phyloP scores from a whole-genome alignment of 805 yeast genomes.

The Kodamaea hsintzibuensis region DNA sequence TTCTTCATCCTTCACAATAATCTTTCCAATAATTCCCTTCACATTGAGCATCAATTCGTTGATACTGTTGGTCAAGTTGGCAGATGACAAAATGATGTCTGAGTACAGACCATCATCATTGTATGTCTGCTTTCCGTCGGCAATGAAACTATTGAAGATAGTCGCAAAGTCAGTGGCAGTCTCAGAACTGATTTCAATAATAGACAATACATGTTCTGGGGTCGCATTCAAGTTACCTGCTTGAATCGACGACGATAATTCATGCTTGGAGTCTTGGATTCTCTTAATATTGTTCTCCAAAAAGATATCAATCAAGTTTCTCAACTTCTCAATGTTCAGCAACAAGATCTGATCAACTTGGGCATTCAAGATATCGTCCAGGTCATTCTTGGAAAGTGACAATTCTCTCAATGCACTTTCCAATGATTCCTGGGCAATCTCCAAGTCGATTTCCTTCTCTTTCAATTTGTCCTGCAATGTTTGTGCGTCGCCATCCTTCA shows the following conservation, averaged over 20 bases:
- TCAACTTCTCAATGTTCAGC: conserved; percentile 50
- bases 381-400: conserved; percentile 49
- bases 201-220: conserved; percentile 64
- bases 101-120: conserved; percentile 56
- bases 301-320: conserved; percentile 65
- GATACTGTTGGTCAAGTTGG: conserved; percentile 61
- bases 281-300: conserved; percentile 67
- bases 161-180: conserved; percentile 79
- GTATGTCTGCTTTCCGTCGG: conserved; percentile 62
- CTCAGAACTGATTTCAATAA: conserved; percentile 68
- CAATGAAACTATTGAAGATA: conserved; percentile 70
- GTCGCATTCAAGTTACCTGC: conserved; percentile 79
- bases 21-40: conserved; percentile 62
- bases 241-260: conserved; percentile 75
- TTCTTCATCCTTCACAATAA: conserved; percentile 53
- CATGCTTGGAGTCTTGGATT: conserved; percentile 70
- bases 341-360: conserved; percentile 55
- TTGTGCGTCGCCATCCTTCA: conserved; percentile 33
- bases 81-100: conserved; percentile 59
- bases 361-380: conserved; percentile 55
- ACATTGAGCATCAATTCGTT: conserved; percentile 64
- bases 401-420: conserved; percentile 67
- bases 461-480: conserved; percentile 47
- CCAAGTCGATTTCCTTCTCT: conserved; percentile 77
- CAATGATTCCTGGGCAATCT: conserved; percentile 75